Percentiles rank a stretch among this genome's conserved stretches.
These are phyloP conservation scores for Candida insectalens DNA, from an alignment of 805 yeast genomes.

Conservation along the genomic window DNA sequence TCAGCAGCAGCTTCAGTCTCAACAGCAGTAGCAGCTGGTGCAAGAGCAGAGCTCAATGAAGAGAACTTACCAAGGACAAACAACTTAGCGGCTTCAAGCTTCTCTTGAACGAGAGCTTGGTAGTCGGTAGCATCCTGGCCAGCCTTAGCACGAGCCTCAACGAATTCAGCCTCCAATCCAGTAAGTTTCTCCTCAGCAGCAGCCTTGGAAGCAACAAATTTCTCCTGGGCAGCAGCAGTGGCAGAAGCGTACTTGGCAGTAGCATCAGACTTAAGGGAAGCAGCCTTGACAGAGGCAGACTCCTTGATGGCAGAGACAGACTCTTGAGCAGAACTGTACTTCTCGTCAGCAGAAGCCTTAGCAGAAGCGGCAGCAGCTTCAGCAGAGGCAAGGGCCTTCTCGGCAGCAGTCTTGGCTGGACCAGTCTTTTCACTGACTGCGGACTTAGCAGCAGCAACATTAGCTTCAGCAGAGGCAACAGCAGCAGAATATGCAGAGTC, in stretches of 20 bases:
- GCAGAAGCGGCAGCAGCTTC: no score
- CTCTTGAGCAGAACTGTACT: not conserved
- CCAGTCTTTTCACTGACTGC: not conserved
- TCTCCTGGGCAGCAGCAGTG: not conserved
- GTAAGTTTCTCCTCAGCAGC: not conserved
- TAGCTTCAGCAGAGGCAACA: not conserved
- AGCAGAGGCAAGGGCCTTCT: not conserved
- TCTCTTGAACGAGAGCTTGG: not conserved
- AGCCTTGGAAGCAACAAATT: not conserved
- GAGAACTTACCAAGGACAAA: conserved; percentile 68
- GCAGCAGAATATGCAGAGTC: not conserved
- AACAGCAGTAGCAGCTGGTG: no score
- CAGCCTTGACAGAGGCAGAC: not conserved
- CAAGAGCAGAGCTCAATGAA: no score
- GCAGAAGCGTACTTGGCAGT: not conserved
- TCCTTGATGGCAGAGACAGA: not conserved
- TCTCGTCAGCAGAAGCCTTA: not conserved
- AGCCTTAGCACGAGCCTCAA: no score
- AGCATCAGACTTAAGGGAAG: not conserved
- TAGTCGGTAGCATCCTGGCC: no score
- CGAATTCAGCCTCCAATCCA: no score
- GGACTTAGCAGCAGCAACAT: not conserved
- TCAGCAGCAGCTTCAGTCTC: conserved; percentile 70
- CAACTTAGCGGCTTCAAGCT: conserved; percentile 54
- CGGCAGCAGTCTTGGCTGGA: not conserved